These are phyloP conservation scores for Edaphochlamys debaryana DNA, from an alignment of 139 green algal genomes.

Conservation along the genomic window DNA sequence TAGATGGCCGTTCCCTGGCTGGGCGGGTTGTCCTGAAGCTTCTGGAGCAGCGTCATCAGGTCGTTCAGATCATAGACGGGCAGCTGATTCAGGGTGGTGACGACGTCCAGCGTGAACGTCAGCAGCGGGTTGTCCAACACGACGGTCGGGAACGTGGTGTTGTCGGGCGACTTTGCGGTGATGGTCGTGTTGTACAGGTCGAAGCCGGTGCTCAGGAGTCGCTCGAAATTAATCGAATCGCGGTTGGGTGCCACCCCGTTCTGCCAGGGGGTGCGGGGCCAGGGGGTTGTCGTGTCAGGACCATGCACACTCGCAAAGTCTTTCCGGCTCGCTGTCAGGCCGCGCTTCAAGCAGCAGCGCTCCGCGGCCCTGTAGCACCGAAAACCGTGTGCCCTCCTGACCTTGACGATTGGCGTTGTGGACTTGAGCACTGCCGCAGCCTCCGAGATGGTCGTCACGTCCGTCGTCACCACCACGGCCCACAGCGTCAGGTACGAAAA, in stretches of 20 bases:
- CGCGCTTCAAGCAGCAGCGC: no score
- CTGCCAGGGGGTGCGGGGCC: no score
- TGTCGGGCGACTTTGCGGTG: not conserved
- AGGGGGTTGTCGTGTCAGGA: no score
- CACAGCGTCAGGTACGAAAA: constrained; percentile 20
- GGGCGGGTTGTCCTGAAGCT: not conserved
- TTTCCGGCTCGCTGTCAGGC: no score
- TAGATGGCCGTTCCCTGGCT: not conserved
- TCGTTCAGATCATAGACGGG: constrained; percentile 9
- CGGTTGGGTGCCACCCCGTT: not conserved
- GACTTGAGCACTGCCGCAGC: not conserved
- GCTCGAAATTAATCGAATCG: not conserved
- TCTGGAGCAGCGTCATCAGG: not conserved
- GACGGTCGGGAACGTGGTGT: not conserved
- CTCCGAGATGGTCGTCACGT: not conserved
- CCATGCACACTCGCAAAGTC: no score
- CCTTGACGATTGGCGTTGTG: not conserved
- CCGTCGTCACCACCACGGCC: constrained; percentile 11
- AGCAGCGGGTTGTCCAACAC: constrained; percentile 10
- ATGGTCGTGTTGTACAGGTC: constrained; percentile 2
- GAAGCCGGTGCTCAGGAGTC: not conserved
- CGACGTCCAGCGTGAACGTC: not conserved
- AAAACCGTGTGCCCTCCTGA: no score
- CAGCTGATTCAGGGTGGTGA: not conserved
- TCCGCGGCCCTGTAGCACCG: no score